Conservation (phyloP, 2,329 filamentous ascomycete genomes). For the Diaporthe citrichinensis region DNA sequence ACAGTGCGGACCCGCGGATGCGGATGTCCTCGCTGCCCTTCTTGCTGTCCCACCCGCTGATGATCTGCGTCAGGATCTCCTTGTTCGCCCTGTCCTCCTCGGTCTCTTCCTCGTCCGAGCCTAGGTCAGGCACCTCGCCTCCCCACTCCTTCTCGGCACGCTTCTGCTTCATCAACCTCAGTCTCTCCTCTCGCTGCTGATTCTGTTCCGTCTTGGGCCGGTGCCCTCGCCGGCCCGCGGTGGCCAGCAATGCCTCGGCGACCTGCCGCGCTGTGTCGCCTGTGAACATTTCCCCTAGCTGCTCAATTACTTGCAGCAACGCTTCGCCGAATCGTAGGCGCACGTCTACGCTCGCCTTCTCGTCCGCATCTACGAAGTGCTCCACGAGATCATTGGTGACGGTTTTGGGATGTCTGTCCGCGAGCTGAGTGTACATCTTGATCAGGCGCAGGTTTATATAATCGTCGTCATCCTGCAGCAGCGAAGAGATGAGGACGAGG, state of each 20-base stretch:
- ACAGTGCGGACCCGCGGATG: slow-evolving; percentile 78
- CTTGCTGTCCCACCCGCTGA: slow-evolving; percentile 77
- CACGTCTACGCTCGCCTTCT: slow-evolving; percentile 71
- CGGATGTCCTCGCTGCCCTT: slow-evolving; percentile 78
- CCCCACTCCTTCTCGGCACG: slow-evolving; percentile 69
- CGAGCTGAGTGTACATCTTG: slow-evolving; percentile 73
- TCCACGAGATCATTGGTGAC: slow-evolving; percentile 75
- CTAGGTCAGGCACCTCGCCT: slow-evolving; percentile 64
- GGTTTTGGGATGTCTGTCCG: slow-evolving; percentile 72
- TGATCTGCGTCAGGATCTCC: slow-evolving; percentile 70
- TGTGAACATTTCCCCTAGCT: slow-evolving; percentile 68
- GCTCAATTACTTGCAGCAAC: slow-evolving; percentile 74
- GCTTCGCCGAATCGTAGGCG: slow-evolving; percentile 79
- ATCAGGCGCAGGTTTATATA: slow-evolving; percentile 80
- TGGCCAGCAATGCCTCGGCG: slow-evolving; percentile 71
- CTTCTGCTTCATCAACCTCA: slow-evolving; percentile 62
- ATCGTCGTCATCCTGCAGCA: slow-evolving; percentile 77
- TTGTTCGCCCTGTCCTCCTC: slow-evolving; percentile 61
- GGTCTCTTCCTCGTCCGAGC: slow-evolving; percentile 60
- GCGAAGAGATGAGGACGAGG: slow-evolving; percentile 73
- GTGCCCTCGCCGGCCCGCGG: slow-evolving; percentile 74
- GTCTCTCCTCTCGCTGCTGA: slow-evolving; percentile 65
- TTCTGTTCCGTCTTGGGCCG: slow-evolving; percentile 71
- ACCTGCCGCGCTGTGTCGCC: slow-evolving; percentile 67
- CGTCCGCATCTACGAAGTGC: slow-evolving; percentile 75